Percentiles rank a stretch among this genome's conserved stretches.
Evolutionary conservation across 768 basidiomycete species (phyloP).

Genomic region (Trametes elegans): DNA sequence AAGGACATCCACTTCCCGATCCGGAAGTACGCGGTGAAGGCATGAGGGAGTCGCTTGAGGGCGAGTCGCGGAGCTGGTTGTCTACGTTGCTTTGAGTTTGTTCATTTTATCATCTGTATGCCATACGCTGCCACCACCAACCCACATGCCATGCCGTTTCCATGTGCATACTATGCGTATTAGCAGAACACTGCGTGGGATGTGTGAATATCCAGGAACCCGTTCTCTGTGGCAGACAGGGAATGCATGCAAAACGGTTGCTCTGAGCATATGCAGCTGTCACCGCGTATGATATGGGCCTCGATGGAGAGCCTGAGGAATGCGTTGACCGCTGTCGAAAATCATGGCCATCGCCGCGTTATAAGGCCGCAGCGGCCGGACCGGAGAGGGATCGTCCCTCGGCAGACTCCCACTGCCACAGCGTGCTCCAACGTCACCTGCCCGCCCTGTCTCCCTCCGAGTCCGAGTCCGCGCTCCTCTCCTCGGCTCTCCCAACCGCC

Average conservation of each 20-base stretch:
- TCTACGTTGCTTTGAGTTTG: constrained; percentile 26
- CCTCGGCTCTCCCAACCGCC: not conserved
- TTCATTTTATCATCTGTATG: constrained; percentile 38
- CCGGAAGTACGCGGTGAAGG: constrained; percentile 96
- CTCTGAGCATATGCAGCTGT: not conserved
- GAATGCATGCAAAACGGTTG: not conserved
- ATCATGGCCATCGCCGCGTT: no score
- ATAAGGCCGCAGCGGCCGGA: not conserved
- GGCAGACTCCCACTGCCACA: not conserved
- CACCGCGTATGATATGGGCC: no score
- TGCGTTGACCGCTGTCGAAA: not conserved
- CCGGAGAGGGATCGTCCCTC: constrained; percentile 9
- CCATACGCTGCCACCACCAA: constrained; percentile 33
- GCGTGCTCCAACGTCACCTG: constrained; percentile 4
- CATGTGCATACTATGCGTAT: constrained; percentile 23
- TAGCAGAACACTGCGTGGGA: constrained; percentile 1
- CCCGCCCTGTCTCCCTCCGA: constrained; percentile 1
- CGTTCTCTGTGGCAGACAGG: not conserved
- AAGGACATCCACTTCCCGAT: constrained; percentile 91
- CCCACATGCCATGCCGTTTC: constrained; percentile 33
- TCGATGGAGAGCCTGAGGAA: no score
- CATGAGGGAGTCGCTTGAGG: constrained; percentile 43
- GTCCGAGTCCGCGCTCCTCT: not conserved
- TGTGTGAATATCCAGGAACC: constrained; percentile 5
- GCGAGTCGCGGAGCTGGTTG: constrained; percentile 24